Base-by-base conservation (phyloP, 305 asterid species). In the Salvia sclarea region DNA sequence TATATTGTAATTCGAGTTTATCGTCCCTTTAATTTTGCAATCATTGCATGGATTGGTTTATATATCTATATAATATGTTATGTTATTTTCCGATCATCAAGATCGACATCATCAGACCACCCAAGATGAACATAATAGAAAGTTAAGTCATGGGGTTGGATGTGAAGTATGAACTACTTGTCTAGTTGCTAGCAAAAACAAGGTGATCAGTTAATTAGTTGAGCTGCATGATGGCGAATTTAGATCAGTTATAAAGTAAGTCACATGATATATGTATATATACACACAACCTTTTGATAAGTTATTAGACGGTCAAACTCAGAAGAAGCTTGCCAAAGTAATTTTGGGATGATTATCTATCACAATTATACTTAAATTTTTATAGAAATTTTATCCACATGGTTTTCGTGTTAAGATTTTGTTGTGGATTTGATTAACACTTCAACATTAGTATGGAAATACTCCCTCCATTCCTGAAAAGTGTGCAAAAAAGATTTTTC, bases 271-370 rank as follows among this genome's bases (percentile, higher is more conserved):
- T 18, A 20, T 37, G 4, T 30, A 30, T 30, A 35, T 35, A 37
- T 37, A 37, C 1, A 37, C 2, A 12, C 6, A 53, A 16, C 48
- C 64, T 73, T 43, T 47, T 28, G 75, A 63, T 62, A 57, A 47
- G 52, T 48, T 56, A 61, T 64, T 41, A 33, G 38, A 17, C 16
- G 61, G 76, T 66, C 61, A 37, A n/a, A 47, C 11, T 22, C 38
- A 25, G 20, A 63, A 45, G 49, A 8, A 37, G 53, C 14, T 10
- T 30, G 17, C 56, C 21, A 66, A 57, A 69, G 72, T 47, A 38
- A 12, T 62, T 75, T 24, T 35, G 16, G 35, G 22, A 60, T 38
- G 41, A 60, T 52, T 68, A 48, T 20, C 43, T 28, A 18, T 66
- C 12, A 30, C 41, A 60, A 20, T 13, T 20, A 4, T 43, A 18